Percentiles rank a stretch among this genome's conserved stretches.
phyloP scores from a whole-genome alignment of 345 rosid genomes.

The Jatropha curcas region DNA sequence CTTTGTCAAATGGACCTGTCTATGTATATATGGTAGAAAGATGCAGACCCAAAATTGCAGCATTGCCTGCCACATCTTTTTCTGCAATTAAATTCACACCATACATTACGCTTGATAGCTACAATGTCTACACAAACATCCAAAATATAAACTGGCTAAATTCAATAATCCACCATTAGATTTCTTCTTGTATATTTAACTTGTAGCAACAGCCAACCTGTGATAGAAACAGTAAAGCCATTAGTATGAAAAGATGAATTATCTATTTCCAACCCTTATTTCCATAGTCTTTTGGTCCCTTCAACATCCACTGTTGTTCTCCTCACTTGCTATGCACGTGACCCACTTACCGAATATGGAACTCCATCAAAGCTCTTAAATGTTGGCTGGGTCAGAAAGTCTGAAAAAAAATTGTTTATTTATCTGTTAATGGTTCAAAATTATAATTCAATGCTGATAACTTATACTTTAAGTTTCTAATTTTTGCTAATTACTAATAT shows the following conservation, averaged over 20 bases:
- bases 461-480: too few species aligned
- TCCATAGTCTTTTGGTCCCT: neutral
- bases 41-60: neutral
- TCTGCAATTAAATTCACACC: neutral
- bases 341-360: neutral
- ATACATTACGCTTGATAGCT: constrained; percentile 15
- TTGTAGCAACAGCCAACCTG: neutral
- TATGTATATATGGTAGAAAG: neutral
- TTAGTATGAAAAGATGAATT: too few species aligned
- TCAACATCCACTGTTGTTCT: neutral
- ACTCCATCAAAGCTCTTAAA: too few species aligned
- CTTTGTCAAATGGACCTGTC: neutral
- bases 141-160: neutral
- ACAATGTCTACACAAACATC: neutral
- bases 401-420: too few species aligned
- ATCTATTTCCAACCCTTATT: too few species aligned
- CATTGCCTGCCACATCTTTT: constrained; percentile 12
- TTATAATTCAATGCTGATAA: too few species aligned
- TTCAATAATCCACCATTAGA: neutral
- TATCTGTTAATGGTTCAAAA: too few species aligned
- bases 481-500: too few species aligned
- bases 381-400: too few species aligned
- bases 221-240: neutral
- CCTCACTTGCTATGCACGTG: neutral
- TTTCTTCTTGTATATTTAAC: neutral